Evolutionary conservation across 75 land plant genomes (phyloP).

Genomic region (Azolla pinnata): DNA sequence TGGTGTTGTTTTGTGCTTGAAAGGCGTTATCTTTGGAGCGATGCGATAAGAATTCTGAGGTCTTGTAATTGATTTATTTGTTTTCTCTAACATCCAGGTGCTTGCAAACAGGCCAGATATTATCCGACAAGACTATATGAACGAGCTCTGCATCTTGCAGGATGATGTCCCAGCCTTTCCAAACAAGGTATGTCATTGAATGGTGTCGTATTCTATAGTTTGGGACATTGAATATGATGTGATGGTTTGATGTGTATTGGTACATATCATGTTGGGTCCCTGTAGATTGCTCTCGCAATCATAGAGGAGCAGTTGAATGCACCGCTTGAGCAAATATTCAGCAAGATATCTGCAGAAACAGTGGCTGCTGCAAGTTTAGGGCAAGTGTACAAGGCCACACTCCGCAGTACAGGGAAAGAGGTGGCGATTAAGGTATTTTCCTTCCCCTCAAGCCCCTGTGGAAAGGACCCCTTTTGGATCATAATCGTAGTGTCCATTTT

Average conservation of each 20-base stretch:
- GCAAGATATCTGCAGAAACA: slow-evolving; percentile 73
- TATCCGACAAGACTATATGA: slow-evolving; percentile 96
- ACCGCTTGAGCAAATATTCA: slow-evolving; percentile 81
- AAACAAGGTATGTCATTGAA: slow-evolving; percentile 48
- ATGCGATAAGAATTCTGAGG: neutral
- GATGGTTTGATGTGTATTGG: no score
- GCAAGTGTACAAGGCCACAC: slow-evolving; percentile 90
- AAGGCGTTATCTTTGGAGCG: neutral
- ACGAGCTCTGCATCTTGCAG: slow-evolving; percentile 92
- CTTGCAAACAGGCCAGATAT: slow-evolving; percentile 97
- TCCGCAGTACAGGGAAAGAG: slow-evolving; percentile 72
- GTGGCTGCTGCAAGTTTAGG: slow-evolving; percentile 98
- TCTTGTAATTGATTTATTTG: neutral
- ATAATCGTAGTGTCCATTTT: no score
- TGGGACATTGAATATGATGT: no score
- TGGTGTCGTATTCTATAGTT: neutral
- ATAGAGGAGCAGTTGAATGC: slow-evolving; percentile 83
- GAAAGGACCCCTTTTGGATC: no score
- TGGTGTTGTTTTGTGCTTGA: neutral
- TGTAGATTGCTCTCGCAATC: slow-evolving; percentile 21
- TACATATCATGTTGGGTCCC: no score
- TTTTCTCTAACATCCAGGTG: slow-evolving; percentile 59
- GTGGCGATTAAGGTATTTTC: slow-evolving; percentile 83
- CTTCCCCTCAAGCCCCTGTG: no score
- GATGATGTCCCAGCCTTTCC: slow-evolving; percentile 98